phyloP scores from a whole-genome alignment of 306 rosid species.

The Dryas drummondii region DNA sequence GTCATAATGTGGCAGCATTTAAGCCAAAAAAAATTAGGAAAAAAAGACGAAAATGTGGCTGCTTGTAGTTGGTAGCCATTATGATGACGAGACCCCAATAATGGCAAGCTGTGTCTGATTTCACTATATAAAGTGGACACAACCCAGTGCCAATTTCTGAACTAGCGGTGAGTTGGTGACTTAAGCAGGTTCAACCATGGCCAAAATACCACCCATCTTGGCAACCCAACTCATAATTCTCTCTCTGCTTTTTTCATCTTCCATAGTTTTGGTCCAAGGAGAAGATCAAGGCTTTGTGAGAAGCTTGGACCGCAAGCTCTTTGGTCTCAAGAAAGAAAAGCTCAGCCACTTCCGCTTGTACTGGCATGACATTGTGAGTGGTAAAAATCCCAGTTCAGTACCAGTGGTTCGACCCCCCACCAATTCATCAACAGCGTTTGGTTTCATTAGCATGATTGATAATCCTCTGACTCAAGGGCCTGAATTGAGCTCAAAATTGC shows the following conservation, averaged over 20 bases:
- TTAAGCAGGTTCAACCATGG: slow-evolving; percentile 22
- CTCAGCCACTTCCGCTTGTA: slow-evolving; percentile 47
- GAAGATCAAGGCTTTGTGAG: slow-evolving; percentile 23
- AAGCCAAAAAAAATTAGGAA: too few species aligned
- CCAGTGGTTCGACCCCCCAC: slow-evolving; percentile 19
- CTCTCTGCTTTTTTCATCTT: slow-evolving; percentile 20
- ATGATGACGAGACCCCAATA: neutral
- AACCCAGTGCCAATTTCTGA: neutral
- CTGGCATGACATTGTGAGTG: slow-evolving; percentile 45
- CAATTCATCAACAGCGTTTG: slow-evolving; percentile 35
- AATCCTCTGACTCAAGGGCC: slow-evolving; percentile 36
- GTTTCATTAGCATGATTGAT: slow-evolving; percentile 27
- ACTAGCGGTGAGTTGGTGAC: neutral
- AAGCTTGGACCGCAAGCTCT: slow-evolving; percentile 18
- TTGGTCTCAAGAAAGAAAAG: slow-evolving; percentile 44
- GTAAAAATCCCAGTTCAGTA: slow-evolving; percentile 30
- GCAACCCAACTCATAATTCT: slow-evolving; percentile 15
- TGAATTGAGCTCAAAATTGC: slow-evolving; percentile 29
- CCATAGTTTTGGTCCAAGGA: neutral
- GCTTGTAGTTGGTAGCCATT: neutral
- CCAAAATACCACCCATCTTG: slow-evolving; percentile 25
- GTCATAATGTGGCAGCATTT: too few species aligned
- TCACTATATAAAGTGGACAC: neutral
- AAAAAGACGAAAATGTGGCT: neutral
- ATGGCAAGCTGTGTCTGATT: neutral